Evolutionary conservation across 2,329 filamentous ascomycete genomes (phyloP), one percentile per base, ranked within the genome.

Genomic region (Leptographium radiaticola): DNA sequence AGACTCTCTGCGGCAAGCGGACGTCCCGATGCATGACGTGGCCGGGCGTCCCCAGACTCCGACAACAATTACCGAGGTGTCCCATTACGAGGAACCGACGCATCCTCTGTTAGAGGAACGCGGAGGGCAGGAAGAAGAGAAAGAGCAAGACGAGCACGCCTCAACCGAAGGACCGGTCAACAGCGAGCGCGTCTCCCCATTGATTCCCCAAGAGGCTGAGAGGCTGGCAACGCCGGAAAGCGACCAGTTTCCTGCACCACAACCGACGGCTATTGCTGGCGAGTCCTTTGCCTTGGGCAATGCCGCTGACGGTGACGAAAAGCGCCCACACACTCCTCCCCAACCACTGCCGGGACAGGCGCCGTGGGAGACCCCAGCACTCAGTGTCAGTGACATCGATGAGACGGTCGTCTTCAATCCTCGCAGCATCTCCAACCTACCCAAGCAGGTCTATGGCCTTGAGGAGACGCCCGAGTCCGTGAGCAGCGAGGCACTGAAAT

Each of bases 401-500:
- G 59, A 60, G 0, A 25, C 53, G 6, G 60, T 62, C 12, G 53
- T 60, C 10, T 62, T 64, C 43, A 39, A 57, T 7, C 60, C 64
- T 2, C 62, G 62, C 10, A 65, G 68, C 49, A 63, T 65, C n/a
- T 66, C 66, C 7, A 60, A 68, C 52, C 50, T 63, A 0, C 54
- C 65, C 0, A 70, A 65, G 66, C 62, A 64, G 45, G 59, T 57
- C 4, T 61, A 64, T 13, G 40, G 39, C 6, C 47, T 53, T 6
- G 63, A 63, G 25, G 67, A 65, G 18, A 63, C 65, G 1, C 67
- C 68, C 0, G 61, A 62, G 46, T 71, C 68, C 1, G 45, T 65
- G 18, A 63, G 60, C 46, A 70, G 67, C 60, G 64, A 65, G 42
- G 66, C 62, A 30, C 69, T 67, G 1, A 49, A 68, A 3, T 67